Evolutionary conservation across 1,284 basidiomycete genomes (phyloP).

Genomic region (Trametes polyzona): DNA sequence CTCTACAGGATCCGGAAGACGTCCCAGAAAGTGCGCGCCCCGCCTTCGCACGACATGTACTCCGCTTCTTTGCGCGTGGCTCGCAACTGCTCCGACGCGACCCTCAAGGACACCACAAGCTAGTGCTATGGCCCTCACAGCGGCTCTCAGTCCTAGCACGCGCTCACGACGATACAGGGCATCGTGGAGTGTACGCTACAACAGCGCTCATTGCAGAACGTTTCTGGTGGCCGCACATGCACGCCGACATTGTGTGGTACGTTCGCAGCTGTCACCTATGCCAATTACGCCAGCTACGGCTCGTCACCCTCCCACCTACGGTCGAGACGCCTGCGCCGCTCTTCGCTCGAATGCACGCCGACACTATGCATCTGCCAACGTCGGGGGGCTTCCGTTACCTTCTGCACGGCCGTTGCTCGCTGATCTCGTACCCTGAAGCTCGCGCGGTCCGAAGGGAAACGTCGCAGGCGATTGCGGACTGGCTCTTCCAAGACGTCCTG

Average conservation of each 20-base stretch:
- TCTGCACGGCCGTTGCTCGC: slow-evolving; percentile 29
- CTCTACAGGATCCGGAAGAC: too few species aligned
- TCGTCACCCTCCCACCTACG: slow-evolving; percentile 36
- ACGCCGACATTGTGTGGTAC: slow-evolving; percentile 36
- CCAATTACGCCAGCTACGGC: slow-evolving; percentile 32
- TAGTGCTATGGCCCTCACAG: slow-evolving; percentile 9
- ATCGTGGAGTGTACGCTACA: slow-evolving; percentile 26
- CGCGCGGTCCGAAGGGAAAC: slow-evolving; percentile 19
- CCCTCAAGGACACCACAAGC: slow-evolving; percentile 2
- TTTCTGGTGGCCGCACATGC: slow-evolving; percentile 36
- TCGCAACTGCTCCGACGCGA: slow-evolving; percentile 18
- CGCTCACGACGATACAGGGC: slow-evolving; percentile 32
- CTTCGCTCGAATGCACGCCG: slow-evolving; percentile 40
- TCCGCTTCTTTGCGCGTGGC: slow-evolving; percentile 14
- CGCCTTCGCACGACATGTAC: neutral
- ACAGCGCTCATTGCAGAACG: slow-evolving; percentile 12
- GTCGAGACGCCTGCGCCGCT: slow-evolving; percentile 35
- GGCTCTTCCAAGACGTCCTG: slow-evolving; percentile 33
- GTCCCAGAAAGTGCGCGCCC: too few species aligned
- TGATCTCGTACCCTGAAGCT: slow-evolving; percentile 29
- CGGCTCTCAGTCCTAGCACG: slow-evolving; percentile 1
- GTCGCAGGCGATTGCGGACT: slow-evolving; percentile 22
- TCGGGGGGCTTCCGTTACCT: slow-evolving; percentile 30
- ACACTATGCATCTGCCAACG: slow-evolving; percentile 35
- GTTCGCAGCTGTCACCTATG: slow-evolving; percentile 42